Evolutionary conservation across 352 stramenopile species (phyloP).

Genomic region (Phytophthora meadii): DNA sequence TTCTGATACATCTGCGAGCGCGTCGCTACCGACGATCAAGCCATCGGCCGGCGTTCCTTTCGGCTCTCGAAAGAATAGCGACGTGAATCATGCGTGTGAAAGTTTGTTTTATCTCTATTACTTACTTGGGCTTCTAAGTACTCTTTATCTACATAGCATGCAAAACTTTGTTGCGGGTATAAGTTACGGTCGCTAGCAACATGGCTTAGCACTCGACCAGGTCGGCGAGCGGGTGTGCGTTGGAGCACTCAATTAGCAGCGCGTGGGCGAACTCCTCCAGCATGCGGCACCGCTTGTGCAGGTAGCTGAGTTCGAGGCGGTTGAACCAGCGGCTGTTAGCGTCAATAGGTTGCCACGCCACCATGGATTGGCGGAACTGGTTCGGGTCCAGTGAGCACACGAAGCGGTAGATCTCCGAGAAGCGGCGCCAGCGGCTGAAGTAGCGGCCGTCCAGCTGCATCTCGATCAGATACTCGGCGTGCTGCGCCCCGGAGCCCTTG

Average conservation of each 20-base stretch:
- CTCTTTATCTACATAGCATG: slow-evolving; percentile 43
- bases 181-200: slow-evolving; percentile 28
- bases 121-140: slow-evolving; percentile 32
- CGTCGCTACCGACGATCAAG: neutral
- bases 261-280: slow-evolving; percentile 82
- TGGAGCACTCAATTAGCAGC: slow-evolving; percentile 76
- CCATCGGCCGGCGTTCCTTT: slow-evolving; percentile 6
- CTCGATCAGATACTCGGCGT: slow-evolving; percentile 86
- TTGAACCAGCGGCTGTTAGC: slow-evolving; percentile 81
- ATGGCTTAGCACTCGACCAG: slow-evolving; percentile 59
- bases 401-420: slow-evolving; percentile 77
- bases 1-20: slow-evolving; percentile 8
- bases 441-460: slow-evolving; percentile 78
- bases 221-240: slow-evolving; percentile 74
- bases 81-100: neutral
- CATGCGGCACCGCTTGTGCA: slow-evolving; percentile 80
- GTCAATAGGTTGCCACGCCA: slow-evolving; percentile 66
- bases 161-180: slow-evolving; percentile 39
- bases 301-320: slow-evolving; percentile 81
- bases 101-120: slow-evolving; percentile 28
- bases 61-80: slow-evolving; percentile 10
- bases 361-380: slow-evolving; percentile 63
- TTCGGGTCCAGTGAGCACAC: slow-evolving; percentile 56
- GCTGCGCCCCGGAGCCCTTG: slow-evolving; percentile 51
- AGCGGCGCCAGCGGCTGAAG: slow-evolving; percentile 78